These are phyloP conservation scores for Tulasnella sp. DNA, from an alignment of 768 basidiomycete species.

Conservation along the genomic window DNA sequence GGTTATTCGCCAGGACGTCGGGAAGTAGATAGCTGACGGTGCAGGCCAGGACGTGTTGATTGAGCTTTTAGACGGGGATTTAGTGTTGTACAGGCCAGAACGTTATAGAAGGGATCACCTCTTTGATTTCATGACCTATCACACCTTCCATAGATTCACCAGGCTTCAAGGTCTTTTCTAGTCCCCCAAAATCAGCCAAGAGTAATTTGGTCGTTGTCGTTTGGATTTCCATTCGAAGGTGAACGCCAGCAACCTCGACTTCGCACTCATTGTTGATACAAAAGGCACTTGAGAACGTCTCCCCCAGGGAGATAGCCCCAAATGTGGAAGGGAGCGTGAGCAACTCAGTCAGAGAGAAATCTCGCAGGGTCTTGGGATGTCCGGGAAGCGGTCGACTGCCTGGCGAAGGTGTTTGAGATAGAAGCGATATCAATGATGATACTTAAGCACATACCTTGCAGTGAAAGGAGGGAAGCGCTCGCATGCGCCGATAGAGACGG, in stretches of 20 bases:
- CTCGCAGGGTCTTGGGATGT: slow-evolving; percentile 79
- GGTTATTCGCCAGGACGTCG: slow-evolving; percentile 29
- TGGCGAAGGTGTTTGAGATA: neutral
- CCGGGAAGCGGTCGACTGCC: slow-evolving; percentile 57
- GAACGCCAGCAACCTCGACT: slow-evolving; percentile 58
- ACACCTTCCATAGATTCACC: slow-evolving; percentile 59
- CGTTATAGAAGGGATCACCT: slow-evolving; percentile 52
- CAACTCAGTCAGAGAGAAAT: slow-evolving; percentile 73
- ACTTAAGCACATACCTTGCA: slow-evolving; percentile 51
- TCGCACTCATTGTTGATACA: slow-evolving; percentile 77
- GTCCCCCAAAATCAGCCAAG: slow-evolving; percentile 61
- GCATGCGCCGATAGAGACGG: slow-evolving; percentile 79
- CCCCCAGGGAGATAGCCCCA: slow-evolving; percentile 82
- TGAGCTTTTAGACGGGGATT: slow-evolving; percentile 5
- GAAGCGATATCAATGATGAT: neutral
- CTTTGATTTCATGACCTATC: slow-evolving; percentile 87
- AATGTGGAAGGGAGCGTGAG: slow-evolving; percentile 79
- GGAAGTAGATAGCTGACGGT: slow-evolving; percentile 78
- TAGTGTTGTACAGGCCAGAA: neutral
- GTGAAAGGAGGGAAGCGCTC: slow-evolving; percentile 68
- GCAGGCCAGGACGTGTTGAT: slow-evolving; percentile 80
- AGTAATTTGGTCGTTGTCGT: slow-evolving; percentile 63
- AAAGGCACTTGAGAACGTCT: slow-evolving; percentile 79
- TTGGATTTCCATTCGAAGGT: slow-evolving; percentile 79
- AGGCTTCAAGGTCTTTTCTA: slow-evolving; percentile 47